Evolutionary conservation across 1,284 basidiomycete species (phyloP).

Genomic region (Melampsora americana): DNA sequence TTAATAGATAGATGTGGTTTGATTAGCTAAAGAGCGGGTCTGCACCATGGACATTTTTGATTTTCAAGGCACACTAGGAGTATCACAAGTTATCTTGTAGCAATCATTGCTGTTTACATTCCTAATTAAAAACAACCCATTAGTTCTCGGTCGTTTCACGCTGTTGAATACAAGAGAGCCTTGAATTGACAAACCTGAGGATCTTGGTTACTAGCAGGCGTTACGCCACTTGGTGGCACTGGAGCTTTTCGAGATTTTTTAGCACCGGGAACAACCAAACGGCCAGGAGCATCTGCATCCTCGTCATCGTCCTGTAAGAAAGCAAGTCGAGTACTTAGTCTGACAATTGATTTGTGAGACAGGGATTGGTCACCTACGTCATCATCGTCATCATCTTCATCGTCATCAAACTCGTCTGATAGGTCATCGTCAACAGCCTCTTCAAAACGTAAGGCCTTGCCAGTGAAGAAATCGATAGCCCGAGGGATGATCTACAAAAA

Average conservation of each 20-base stretch:
- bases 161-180: neutral
- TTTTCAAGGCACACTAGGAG: too few species aligned
- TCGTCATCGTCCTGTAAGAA: conserved; percentile 22
- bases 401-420: conserved; percentile 39
- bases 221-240: conserved; percentile 37
- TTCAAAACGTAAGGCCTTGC: conserved; percentile 40
- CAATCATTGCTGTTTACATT: conserved; percentile 43
- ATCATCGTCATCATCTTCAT: conserved; percentile 39
- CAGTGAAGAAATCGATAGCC: conserved; percentile 43
- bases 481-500: conserved; percentile 39
- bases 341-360: neutral
- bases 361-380: neutral
- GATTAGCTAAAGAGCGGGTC: too few species aligned
- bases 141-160: neutral
- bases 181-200: conserved; percentile 36
- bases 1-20: too few species aligned
- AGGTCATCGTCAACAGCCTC: conserved; percentile 38
- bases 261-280: conserved; percentile 39
- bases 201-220: conserved; percentile 42
- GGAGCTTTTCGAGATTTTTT: conserved; percentile 41
- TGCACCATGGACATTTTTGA: too few species aligned
- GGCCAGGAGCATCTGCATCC: conserved; percentile 31
- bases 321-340: neutral
- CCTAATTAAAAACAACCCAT: neutral
- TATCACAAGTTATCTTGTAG: too few species aligned